A percentile compares a stretch with the other conserved stretches of the same genome.
These are phyloP conservation scores for Rusavskia elegans DNA, from an alignment of 495 filamentous ascomycete genomes.

Conservation along the genomic window DNA sequence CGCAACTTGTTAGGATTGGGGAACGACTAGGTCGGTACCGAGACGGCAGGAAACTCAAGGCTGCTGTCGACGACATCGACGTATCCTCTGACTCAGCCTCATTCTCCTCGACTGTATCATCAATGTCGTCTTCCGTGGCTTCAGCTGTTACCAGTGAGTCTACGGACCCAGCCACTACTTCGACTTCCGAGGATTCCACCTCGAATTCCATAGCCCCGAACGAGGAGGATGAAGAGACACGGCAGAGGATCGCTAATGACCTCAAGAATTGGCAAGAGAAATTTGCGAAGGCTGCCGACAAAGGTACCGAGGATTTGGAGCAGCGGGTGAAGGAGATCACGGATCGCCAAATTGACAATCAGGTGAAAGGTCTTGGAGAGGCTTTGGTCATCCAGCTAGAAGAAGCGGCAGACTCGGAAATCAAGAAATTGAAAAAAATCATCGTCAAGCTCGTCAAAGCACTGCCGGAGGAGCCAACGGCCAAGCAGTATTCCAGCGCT, in stretches of 20 bases:
- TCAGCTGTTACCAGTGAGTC: constrained; percentile 13
- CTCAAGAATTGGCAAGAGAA: constrained; percentile 70
- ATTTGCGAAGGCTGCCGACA: constrained; percentile 67
- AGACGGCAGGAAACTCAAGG: constrained; percentile 45
- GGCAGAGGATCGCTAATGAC: constrained; percentile 60
- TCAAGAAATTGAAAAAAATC: constrained; percentile 47
- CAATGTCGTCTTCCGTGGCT: constrained; percentile 17
- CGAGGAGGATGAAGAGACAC: constrained; percentile 34
- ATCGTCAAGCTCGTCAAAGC: constrained; percentile 46
- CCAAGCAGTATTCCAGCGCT: constrained; percentile 36
- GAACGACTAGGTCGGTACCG: constrained; percentile 76
- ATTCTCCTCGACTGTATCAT: constrained; percentile 13
- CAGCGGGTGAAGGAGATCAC: constrained; percentile 65
- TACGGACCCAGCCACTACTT: constrained; percentile 12
- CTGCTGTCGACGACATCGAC: constrained; percentile 34
- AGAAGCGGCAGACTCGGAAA: constrained; percentile 41
- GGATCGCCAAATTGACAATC: constrained; percentile 47
- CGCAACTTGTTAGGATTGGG: constrained; percentile 81
- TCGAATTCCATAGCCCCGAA: constrained; percentile 21
- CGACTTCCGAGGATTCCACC: not conserved
- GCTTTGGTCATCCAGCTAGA: constrained; percentile 54
- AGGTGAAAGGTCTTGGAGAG: constrained; percentile 47
- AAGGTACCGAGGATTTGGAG: constrained; percentile 57
- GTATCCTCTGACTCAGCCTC: constrained; percentile 6
- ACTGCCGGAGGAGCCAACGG: constrained; percentile 34